Evolutionary conservation across 176 grass and related monocot species (phyloP).

Genomic region (Rhynchospora breviuscula): DNA sequence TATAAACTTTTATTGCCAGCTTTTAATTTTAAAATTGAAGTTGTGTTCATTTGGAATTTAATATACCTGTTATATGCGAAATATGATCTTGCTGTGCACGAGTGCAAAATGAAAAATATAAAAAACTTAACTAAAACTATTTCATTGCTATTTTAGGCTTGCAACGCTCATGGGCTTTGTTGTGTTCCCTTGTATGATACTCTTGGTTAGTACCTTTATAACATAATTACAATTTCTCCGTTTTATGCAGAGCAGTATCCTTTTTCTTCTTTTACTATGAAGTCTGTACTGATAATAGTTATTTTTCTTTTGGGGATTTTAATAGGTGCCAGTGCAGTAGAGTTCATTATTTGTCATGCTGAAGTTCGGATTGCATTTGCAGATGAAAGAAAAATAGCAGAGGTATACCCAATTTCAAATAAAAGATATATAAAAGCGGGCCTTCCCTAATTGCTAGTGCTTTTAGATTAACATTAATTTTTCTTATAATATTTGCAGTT

Average conservation of each 20-base stretch:
- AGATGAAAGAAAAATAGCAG: constrained; percentile 66
- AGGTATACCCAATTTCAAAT: constrained; percentile 31
- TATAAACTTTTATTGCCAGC: not conserved
- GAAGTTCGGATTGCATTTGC: constrained; percentile 82
- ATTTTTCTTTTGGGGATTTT: not conserved
- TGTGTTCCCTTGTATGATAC: constrained; percentile 92
- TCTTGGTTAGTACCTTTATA: constrained; percentile 53
- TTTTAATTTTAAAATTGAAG: not conserved
- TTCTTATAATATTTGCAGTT: constrained; percentile 40
- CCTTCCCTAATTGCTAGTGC: not conserved
- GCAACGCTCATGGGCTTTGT: constrained; percentile 77
- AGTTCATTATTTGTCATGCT: constrained; percentile 85
- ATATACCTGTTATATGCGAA: not conserved
- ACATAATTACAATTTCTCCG: constrained; percentile 14
- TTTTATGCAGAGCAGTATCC: not conserved
- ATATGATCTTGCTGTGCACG: not conserved
- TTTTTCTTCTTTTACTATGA: not conserved
- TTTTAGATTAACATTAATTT: not conserved
- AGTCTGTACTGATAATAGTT: not conserved
- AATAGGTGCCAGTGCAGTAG: constrained; percentile 75
- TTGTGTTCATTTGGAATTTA: not conserved
- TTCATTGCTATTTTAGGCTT: constrained; percentile 46
- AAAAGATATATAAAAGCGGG: not conserved
- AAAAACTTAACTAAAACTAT: not conserved
- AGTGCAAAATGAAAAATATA: not conserved